Base-by-base conservation (phyloP, 208 protist genomes). In the Tritrichomonas foetus region DNA sequence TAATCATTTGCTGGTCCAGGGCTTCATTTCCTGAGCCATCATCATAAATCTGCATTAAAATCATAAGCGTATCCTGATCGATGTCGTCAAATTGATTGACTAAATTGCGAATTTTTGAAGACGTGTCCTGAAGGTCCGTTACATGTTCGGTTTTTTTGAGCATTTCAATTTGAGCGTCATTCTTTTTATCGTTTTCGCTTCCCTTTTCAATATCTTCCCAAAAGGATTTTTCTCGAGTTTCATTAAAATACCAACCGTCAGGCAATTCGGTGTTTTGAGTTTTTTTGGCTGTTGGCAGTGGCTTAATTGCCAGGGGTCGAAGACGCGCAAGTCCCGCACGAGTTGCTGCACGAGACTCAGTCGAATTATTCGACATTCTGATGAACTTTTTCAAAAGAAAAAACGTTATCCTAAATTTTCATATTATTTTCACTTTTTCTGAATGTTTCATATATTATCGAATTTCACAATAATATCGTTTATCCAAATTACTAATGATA, bases 161-260 rank as follows among this genome's bases (percentile, higher is more conserved):
- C 16, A 44, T 33, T 14, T 82, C 74, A 64, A 64, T 64, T 64
- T 8, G 8, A 82, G 74, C 33, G 47, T 82, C 74, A 8, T 53
- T 20, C 33, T 89, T 47, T 39, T 20, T 61, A 2, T 30, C 27
- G 11, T 53, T 57, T 89, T 53, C 78, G 39, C 47, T 39, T 69
- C 22, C 11, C 5, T 30, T 11, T 69, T 69, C 64, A 20, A 89
- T 89, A 57, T 89, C 78, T 8, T 44, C 78, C 78, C 78, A 89
- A 89, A 89, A 49, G 11, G 53, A 11, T 20, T 89, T 20, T 39
- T 44, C 78, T 57, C 41, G 33, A 30, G 41, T 33, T 39, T 89
- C 78, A 89, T 89, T 89, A 14, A 89, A 61, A 57, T 89, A 89
- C 44, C 47, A 53, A 57, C 78, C 78, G 16, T 89, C 47, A 11